Evolutionary conservation across 257 asterid genomes (phyloP), one percentile per base, ranked within the genome.

Genomic region (Nicotiana otophora): DNA sequence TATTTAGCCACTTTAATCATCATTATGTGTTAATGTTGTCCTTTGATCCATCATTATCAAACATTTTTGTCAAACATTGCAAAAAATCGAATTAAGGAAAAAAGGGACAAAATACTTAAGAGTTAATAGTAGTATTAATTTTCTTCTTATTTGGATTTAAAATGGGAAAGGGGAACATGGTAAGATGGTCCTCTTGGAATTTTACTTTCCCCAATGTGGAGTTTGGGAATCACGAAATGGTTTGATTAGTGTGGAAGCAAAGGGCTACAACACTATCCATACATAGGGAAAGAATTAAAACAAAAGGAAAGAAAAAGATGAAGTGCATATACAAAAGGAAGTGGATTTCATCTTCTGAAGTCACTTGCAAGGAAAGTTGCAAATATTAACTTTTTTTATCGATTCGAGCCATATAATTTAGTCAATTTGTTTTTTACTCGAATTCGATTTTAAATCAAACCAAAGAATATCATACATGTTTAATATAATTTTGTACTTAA

Each of bases 241-340:
- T 89, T 90, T 88, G 94, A 88, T 90, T 88, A 68, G 84, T 85
- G 91, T 87, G 91, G 86, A 89, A 90, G 90, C 87, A 89, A 88
- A 75, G 80, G 46, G 80, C 16, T 51, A 86, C 87, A 85, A 65
- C 87, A 84, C 91, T 72, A 36, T 31, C 51, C 61, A 67, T 14
- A 48, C 74, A 39, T 12, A 23, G 53, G 33, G 46, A 31, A 78
- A 26, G 10, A 36, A 67, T 80, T 70, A 61, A 55, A 57, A 26
- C 69, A 81, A 81, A 34, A 84, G 65, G 68, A 82, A 79, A 39
- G 55, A 58, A 86, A 83, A 82, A 17, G 34, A 65, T 86, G 80
- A 69, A 82, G 80, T 75, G 63, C 31, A 26, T 15, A 46, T 26
- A 74, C 63, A 74, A 74, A 74, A 74, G 46, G 80, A 8, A 51